Conservation (phyloP, 805 yeast genomes). For the Pichia paraexigua region DNA sequence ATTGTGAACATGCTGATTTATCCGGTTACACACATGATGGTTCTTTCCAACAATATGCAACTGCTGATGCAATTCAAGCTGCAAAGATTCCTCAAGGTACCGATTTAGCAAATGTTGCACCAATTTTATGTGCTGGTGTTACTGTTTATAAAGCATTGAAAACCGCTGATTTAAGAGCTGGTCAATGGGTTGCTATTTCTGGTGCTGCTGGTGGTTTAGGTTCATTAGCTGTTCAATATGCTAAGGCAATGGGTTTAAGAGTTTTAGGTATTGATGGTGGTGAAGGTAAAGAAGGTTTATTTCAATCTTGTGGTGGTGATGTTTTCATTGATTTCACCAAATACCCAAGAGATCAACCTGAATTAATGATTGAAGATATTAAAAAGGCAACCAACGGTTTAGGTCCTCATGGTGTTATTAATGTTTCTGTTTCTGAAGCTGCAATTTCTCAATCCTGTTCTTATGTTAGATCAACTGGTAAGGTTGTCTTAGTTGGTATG, state of each 20-base stretch:
- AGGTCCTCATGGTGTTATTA: conserved; percentile 46
- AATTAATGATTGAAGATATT: conserved; percentile 34
- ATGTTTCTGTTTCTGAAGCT: conserved; percentile 43
- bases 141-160: conserved; percentile 47
- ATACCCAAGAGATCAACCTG: conserved; percentile 21
- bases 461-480: conserved; percentile 45
- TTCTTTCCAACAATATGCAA: conserved; percentile 46
- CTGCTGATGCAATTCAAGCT: conserved; percentile 46
- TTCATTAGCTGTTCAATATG: conserved; percentile 42
- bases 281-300: conserved; percentile 36
- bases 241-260: conserved; percentile 42
- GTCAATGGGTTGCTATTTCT: conserved; percentile 45
- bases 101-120: conserved; percentile 40
- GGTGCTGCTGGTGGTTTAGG: conserved; percentile 51
- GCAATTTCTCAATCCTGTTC: conserved; percentile 38
- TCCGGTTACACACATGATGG: conserved; percentile 73
- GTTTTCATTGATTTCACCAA: conserved; percentile 37
- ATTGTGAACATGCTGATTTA: conserved; percentile 63
- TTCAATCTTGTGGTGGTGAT: conserved; percentile 38
- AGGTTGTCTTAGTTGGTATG: conserved; percentile 53
- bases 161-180: conserved; percentile 38
- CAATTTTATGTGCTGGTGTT: conserved; percentile 47
- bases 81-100: conserved; percentile 39
- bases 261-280: conserved; percentile 45
- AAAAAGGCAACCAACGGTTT: conserved; percentile 35